phyloP scores from a whole-genome alignment of 768 basidiomycete genomes.

The Boletus rubescentipes region DNA sequence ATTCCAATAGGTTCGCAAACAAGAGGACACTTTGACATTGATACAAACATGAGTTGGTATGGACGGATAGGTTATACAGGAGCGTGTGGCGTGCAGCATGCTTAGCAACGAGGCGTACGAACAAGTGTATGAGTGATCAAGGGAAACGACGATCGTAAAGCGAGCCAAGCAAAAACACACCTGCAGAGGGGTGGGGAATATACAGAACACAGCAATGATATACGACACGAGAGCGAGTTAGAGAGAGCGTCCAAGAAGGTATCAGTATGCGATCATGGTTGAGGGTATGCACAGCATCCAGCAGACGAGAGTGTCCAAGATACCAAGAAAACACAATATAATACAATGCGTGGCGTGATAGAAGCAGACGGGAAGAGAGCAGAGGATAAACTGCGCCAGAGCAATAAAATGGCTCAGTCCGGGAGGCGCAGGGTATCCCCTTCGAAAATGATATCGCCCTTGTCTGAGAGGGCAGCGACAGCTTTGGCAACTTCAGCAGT shows the following conservation, averaged over 20 bases:
- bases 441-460: slow-evolving; percentile 48
- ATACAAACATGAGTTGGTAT: slow-evolving; percentile 21
- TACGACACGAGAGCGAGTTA: slow-evolving; percentile 17
- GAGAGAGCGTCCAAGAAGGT: slow-evolving; percentile 23
- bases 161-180: slow-evolving; percentile 1
- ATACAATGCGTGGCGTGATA: slow-evolving; percentile 9
- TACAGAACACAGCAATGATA: slow-evolving; percentile 14
- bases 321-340: slow-evolving; percentile 12
- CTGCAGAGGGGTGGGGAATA: slow-evolving; percentile 1
- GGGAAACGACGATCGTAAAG: background rate
- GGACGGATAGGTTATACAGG: slow-evolving; percentile 18
- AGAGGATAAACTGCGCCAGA: background rate
- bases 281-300: slow-evolving; percentile 5
- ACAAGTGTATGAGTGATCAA: background rate
- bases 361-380: background rate
- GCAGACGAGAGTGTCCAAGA: slow-evolving; percentile 20
- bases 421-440: slow-evolving; percentile 44
- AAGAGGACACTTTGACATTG: slow-evolving; percentile 12
- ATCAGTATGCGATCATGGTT: slow-evolving; percentile 13
- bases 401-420: slow-evolving; percentile 10
- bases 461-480: slow-evolving; percentile 45
- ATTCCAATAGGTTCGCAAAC: background rate
- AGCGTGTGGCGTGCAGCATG: slow-evolving; percentile 1
- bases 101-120: slow-evolving; percentile 1
- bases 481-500: slow-evolving; percentile 64